Base-by-base conservation (phyloP, 352 stramenopile species). In the Thalassiosira oceanica region DNA sequence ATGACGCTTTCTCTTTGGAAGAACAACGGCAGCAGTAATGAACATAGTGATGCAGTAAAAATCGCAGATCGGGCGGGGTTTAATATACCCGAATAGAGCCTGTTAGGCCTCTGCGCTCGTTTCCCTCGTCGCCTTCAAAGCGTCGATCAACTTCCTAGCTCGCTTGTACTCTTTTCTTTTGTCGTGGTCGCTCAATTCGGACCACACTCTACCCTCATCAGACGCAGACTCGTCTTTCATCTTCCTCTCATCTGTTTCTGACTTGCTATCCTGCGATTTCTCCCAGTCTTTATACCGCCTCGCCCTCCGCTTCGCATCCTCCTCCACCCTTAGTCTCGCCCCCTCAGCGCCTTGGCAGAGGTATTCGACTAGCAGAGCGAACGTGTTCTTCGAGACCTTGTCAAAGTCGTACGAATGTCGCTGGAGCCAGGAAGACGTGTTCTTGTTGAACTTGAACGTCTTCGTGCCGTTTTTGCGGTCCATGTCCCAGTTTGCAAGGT, bases 91-190 rank as follows among this genome's bases (percentile, higher is more conserved):
- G n/a, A n/a, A n/a, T n/a, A n/a, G n/a, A n/a, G n/a, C n/a, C n/a
- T n/a, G n/a, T n/a, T n/a, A n/a, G n/a, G n/a, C n/a, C 16, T 11
- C 21, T 33, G 39, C 33, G 24, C 27, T 10, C 60, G 42, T 33
- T 18, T 42, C n/a, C 39, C 44, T 52, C 36, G 28, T 27, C 24
- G 26, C 31, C 37, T 80, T 83, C 0, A 88, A 18, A 18, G 67
- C 51, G 50, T 91, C 73, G 15, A 88, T 15, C 26, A 91, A 55
- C 58, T 86, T 79, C 48, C 84, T 26, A 15, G 81, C 73, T 31
- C 84, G 45, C 53, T 91, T 91, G 64, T 91, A 91, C 60, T 88
- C 81, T 58, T 88, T 91, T 31, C 84, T n/a, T 57, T 88, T 89
- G 16, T 84, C 75, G 44, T 91, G 78, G 51, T 86, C 80, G 60